Conservation (phyloP, 2,329 filamentous ascomycete species). For the Ophiocordyceps australis region DNA sequence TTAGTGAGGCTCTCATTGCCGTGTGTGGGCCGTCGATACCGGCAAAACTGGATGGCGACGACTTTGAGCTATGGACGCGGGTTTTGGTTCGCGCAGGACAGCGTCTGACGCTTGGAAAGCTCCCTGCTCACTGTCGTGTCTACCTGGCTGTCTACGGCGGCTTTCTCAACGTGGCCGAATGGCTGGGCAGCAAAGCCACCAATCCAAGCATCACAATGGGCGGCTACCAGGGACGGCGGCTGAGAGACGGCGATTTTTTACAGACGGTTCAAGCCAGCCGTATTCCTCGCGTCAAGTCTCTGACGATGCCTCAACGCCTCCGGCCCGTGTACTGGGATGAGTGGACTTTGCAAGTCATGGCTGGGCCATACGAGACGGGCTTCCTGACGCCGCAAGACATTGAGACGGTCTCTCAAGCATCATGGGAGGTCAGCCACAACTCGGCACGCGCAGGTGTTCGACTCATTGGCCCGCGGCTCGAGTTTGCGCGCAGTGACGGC, state of each 20-base stretch:
- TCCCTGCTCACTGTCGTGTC: slow-evolving; percentile 26
- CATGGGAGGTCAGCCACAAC: slow-evolving; percentile 1
- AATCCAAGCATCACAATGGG: not conserved
- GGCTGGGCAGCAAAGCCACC: slow-evolving; percentile 41
- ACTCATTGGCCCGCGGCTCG: not conserved
- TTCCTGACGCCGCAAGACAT: not conserved
- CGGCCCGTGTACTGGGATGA: not conserved
- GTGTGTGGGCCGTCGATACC: slow-evolving; percentile 37
- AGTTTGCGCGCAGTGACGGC: not conserved
- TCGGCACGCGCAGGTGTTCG: slow-evolving; percentile 1
- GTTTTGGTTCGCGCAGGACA: slow-evolving; percentile 27
- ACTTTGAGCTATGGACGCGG: slow-evolving; percentile 34
- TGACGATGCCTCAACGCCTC: not conserved
- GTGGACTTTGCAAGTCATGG: slow-evolving; percentile 1
- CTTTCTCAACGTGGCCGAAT: slow-evolving; percentile 24
- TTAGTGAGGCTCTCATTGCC: slow-evolving; percentile 32
- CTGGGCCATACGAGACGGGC: slow-evolving; percentile 1
- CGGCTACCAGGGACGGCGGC: not conserved
- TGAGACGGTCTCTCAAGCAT: not conserved
- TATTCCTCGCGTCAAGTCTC: not conserved
- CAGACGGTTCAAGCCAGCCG: not conserved
- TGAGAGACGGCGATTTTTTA: not conserved
- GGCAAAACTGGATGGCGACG: slow-evolving; percentile 26
- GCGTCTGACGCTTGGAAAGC: slow-evolving; percentile 33
- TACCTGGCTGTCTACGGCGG: slow-evolving; percentile 34